Base-by-base conservation (phyloP, 306 rosid species). In the Prunus salicina region DNA sequence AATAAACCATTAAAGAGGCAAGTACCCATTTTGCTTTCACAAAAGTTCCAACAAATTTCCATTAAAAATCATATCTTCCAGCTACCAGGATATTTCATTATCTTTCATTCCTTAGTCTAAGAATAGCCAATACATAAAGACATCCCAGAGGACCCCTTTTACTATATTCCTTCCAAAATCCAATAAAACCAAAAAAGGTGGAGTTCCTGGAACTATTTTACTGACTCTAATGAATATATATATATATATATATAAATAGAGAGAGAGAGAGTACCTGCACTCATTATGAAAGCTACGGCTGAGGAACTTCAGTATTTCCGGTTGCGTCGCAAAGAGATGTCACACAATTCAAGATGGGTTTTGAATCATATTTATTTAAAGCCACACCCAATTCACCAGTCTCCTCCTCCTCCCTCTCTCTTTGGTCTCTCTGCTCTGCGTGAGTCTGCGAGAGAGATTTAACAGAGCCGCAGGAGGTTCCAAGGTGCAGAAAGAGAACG, bases 191-290 rank as follows among this genome's bases (percentile, higher is more conserved):
- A 67, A 76, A 49, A 49, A 12, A 4, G 53, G 53, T 49, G 53
- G 53, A 49, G 53, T 49, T 49, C 14, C 18, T 49, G 12, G 28
- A 20, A 8, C 46, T 32, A 3, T 32, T 64, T 38, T 20, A 38
- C n/a, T 66, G 16, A 41, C 50, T 22, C 5, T 0, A 14, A 22
- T 20, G n/a, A 67, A 38, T 6, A 38, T 6, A 38, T 6, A 34
- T 1, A 38, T 34, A 34, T 34, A 34, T 34, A 34, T 34, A 34
- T 5, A 34, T 34, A n/a, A 19, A 63, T 24, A 28, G 46, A 64
- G 50, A 49, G 24, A 52, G 25, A 49, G 46, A 60, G 30, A 27
- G n/a, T 73, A 84, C 90, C 93, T 80, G 90, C 87, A 69, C 93
- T 84, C 93, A 89, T 89, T 67, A 67, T 13, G 62, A 76, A 81